These are phyloP conservation scores for Chrysoporthe cubensis DNA, from an alignment of 2,329 filamentous ascomycete species.

Conservation along the genomic window DNA sequence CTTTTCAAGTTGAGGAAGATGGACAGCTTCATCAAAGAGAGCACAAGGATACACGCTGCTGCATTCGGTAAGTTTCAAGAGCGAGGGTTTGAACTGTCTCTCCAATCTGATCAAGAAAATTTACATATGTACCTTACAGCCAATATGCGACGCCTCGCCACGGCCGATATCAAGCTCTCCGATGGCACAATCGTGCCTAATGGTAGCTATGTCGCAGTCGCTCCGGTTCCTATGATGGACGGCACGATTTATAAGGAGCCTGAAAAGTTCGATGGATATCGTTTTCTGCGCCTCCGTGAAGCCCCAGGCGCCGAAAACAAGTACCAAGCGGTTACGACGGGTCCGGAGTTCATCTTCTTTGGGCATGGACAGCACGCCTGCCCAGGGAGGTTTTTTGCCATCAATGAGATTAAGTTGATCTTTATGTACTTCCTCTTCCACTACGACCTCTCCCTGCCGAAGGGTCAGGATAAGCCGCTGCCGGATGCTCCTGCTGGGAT, in stretches of 20 bases:
- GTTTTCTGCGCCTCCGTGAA: slow-evolving; percentile 42
- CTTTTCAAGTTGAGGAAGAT: slow-evolving; percentile 39
- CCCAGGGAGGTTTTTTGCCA: slow-evolving; percentile 45
- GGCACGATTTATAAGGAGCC: slow-evolving; percentile 39
- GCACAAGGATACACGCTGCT: slow-evolving; percentile 34
- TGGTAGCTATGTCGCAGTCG: slow-evolving; percentile 12
- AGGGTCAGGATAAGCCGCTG: slow-evolving; percentile 34
- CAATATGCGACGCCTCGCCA: slow-evolving; percentile 17
- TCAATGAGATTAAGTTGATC: slow-evolving; percentile 44
- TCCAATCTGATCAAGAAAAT: too few species aligned
- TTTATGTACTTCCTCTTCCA: slow-evolving; percentile 34
- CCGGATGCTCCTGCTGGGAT: too few species aligned
- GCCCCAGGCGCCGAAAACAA: slow-evolving; percentile 33
- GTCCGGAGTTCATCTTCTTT: slow-evolving; percentile 36
- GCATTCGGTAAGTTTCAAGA: too few species aligned
- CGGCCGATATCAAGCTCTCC: slow-evolving; percentile 3
- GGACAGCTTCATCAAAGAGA: slow-evolving; percentile 40
- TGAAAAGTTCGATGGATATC: slow-evolving; percentile 45
- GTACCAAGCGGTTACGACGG: slow-evolving; percentile 32
- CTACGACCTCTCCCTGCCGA: slow-evolving; percentile 33
- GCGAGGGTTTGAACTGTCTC: too few species aligned
- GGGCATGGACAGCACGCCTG: slow-evolving; percentile 47
- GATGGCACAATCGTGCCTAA: slow-evolving; percentile 13
- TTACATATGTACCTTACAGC: not conserved
- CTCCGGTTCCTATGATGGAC: slow-evolving; percentile 31